Conservation (phyloP, 2,329 filamentous ascomycete genomes). For the Malbranchea cinnamomea region DNA sequence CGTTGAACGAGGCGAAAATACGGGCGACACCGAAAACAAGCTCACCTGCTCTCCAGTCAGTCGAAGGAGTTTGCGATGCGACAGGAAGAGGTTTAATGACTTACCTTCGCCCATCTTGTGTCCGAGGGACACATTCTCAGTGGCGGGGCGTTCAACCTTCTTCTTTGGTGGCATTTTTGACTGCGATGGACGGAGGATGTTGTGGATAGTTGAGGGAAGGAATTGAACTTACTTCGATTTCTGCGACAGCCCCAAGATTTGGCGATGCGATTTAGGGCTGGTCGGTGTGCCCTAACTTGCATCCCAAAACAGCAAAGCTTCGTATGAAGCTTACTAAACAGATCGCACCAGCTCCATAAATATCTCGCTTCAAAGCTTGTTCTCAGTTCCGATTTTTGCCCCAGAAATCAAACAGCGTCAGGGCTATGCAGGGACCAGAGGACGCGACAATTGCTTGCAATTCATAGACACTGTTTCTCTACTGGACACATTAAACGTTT, state of each 20-base stretch:
- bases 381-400: too few relatives aligned
- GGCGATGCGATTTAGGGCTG: conserved; percentile 6
- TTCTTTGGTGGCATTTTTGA: conserved; percentile 92
- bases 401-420: too few relatives aligned
- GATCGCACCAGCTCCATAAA: too few relatives aligned
- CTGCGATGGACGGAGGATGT: conserved; percentile 25
- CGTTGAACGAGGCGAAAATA: conserved; percentile 93
- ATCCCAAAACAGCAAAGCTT: conserved; percentile 1
- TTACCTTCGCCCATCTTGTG: conserved; percentile 91
- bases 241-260: too few relatives aligned
- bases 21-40: conserved; percentile 96
- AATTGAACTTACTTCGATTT: too few relatives aligned
- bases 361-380: too few relatives aligned
- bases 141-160: conserved; percentile 57
- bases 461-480: too few relatives aligned
- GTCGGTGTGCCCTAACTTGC: conserved; percentile 7
- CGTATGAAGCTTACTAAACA: neutral
- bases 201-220: conserved; percentile 28
- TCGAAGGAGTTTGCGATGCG: conserved; percentile 5
- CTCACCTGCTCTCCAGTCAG: conserved; percentile 48
- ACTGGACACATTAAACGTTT: neutral
- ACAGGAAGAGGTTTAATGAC: conserved; percentile 15
- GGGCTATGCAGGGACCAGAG: too few relatives aligned
- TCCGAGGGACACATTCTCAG: conserved; percentile 98
- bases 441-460: too few relatives aligned